Evolutionary conservation across 1,284 basidiomycete genomes (phyloP).

Genomic region (Pascua sp.): DNA sequence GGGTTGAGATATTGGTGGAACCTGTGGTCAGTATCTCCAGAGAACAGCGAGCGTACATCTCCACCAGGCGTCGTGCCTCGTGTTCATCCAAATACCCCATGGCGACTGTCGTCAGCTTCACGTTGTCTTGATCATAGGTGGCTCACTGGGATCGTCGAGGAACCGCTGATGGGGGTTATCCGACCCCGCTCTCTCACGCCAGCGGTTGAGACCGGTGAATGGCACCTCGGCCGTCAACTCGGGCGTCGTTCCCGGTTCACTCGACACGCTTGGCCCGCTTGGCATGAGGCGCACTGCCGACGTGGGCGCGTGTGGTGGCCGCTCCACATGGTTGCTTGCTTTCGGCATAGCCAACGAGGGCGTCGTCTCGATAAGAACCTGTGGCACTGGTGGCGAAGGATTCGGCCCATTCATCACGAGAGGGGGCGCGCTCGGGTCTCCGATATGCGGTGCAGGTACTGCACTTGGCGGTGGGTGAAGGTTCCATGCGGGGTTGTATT

Average conservation of each 20-base stretch:
- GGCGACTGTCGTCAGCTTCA: neutral
- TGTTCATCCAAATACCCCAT: slow-evolving; percentile 3
- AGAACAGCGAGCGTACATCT: neutral
- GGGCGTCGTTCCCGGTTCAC: neutral
- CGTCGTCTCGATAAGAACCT: no score
- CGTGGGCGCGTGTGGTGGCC: neutral
- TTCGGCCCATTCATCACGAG: no score
- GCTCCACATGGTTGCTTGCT: neutral
- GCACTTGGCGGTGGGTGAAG: no score
- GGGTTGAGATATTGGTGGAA: slow-evolving; percentile 13
- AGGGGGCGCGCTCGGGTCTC: no score
- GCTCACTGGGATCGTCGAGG: slow-evolving; percentile 6
- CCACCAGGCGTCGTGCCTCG: slow-evolving; percentile 3
- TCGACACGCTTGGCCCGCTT: neutral
- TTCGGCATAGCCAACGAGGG: no score
- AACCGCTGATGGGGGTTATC: neutral
- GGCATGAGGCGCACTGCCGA: neutral
- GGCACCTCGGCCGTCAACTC: neutral
- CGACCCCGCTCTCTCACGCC: neutral
- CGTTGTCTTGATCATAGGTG: no score
- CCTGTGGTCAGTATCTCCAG: neutral
- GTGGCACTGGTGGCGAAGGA: no score
- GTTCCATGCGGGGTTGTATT: no score
- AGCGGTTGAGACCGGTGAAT: neutral
- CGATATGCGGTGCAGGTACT: no score